A percentile compares a stretch with the other conserved stretches of the same genome.
These are phyloP conservation scores for Achlya hypogyna DNA, from an alignment of 352 stramenopile genomes.

Conservation along the genomic window DNA sequence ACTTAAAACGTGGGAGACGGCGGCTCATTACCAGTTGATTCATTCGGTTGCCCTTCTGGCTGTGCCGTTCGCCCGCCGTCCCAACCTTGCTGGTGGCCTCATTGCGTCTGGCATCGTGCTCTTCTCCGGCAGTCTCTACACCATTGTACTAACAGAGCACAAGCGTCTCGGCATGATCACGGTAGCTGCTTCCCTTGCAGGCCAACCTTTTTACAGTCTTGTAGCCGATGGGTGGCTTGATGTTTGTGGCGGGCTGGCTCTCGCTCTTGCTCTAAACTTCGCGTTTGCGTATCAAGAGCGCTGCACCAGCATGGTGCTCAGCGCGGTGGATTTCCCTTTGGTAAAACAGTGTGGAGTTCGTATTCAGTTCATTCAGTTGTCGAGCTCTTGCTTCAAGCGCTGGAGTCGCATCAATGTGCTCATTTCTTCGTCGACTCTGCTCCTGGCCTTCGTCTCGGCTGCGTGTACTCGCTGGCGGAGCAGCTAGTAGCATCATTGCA, in stretches of 20 bases:
- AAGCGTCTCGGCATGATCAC: constrained; percentile 68
- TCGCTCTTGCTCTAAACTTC: constrained; percentile 45
- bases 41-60: constrained; percentile 68
- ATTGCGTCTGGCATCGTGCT: constrained; percentile 52
- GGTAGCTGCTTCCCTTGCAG: constrained; percentile 27
- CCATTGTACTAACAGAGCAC: constrained; percentile 62
- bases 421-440: not conserved
- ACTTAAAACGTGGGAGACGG: constrained; percentile 80
- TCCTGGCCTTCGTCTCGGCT: not conserved
- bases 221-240: constrained; percentile 59
- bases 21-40: constrained; percentile 72
- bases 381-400: not conserved
- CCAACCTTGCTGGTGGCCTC: constrained; percentile 43
- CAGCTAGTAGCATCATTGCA: constrained; percentile 1
- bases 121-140: constrained; percentile 75
- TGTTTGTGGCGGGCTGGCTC: constrained; percentile 62
- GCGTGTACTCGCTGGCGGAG: not conserved
- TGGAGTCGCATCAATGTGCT: not conserved
- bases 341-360: no score
- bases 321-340: no score
- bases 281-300: not conserved
- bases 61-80: constrained; percentile 50
- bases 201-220: not conserved
- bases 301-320: not conserved
- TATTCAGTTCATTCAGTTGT: no score